Conservation (phyloP, 768 basidiomycete genomes). For the Tephrocybe rancida region DNA sequence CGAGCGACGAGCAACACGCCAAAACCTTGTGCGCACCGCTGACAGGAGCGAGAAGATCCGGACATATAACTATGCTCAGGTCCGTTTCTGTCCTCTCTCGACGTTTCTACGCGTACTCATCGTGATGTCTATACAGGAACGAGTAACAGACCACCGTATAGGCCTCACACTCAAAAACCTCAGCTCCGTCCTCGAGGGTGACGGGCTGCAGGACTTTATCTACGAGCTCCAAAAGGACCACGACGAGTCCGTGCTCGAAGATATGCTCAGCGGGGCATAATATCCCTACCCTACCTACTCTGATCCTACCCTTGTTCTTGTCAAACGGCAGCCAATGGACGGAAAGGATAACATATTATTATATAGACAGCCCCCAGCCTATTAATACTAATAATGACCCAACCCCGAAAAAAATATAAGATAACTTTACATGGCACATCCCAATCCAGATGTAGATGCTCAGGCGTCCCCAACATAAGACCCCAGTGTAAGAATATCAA, state of each 20-base stretch:
- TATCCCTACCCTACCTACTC: neutral
- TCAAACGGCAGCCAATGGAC: neutral
- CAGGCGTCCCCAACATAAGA: neutral
- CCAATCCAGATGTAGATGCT: neutral
- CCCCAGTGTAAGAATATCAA: too few species aligned
- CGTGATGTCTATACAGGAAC: slow-evolving; percentile 54
- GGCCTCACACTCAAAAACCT: slow-evolving; percentile 75
- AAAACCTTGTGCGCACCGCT: slow-evolving; percentile 75
- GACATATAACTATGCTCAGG: slow-evolving; percentile 95
- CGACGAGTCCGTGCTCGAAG: slow-evolving; percentile 39
- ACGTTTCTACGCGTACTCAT: neutral
- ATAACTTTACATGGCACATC: neutral
- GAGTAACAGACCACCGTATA: slow-evolving; percentile 92
- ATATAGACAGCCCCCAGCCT: neutral
- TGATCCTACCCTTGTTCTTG: too few species aligned
- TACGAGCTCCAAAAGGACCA: slow-evolving; percentile 58
- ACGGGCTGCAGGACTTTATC: slow-evolving; percentile 59
- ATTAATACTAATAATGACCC: neutral
- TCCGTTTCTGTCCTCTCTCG: slow-evolving; percentile 21
- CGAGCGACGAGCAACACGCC: slow-evolving; percentile 67
- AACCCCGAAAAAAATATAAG: neutral
- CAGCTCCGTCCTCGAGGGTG: slow-evolving; percentile 64
- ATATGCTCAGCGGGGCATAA: slow-evolving; percentile 12
- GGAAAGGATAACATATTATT: too few species aligned
- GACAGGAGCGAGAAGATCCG: slow-evolving; percentile 94